Evolutionary conservation across 257 asterid species (phyloP).

Genomic region (Fraxinus excelsior): DNA sequence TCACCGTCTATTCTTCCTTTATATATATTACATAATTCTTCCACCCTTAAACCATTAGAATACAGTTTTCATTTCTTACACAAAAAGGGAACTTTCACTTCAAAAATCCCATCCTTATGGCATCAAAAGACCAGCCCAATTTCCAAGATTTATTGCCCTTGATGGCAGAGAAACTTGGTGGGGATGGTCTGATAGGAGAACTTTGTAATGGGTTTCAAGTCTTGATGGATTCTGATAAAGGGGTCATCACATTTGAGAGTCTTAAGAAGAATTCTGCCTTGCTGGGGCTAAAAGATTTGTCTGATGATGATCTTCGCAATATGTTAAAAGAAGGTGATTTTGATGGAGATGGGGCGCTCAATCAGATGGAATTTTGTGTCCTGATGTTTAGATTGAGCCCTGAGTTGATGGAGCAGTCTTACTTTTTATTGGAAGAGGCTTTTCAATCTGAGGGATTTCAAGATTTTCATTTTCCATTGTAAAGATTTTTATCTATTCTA

Average conservation of each 20-base stretch:
- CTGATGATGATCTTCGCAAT: slow-evolving; percentile 39
- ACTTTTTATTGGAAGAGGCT: slow-evolving; percentile 48
- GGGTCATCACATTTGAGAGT: slow-evolving; percentile 52
- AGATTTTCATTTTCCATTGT: slow-evolving; percentile 31
- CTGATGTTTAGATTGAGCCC: slow-evolving; percentile 63
- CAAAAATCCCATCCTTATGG: slow-evolving; percentile 23
- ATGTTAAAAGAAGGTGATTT: slow-evolving; percentile 56
- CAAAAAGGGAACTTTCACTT: neutral
- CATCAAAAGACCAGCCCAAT: slow-evolving; percentile 31
- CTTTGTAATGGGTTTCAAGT: slow-evolving; percentile 50
- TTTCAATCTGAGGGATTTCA: slow-evolving; percentile 41
- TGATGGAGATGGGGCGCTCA: slow-evolving; percentile 62
- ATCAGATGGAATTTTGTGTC: slow-evolving; percentile 65
- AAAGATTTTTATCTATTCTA: slow-evolving; percentile 6
- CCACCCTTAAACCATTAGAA: slow-evolving; percentile 13
- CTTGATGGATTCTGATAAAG: slow-evolving; percentile 45
- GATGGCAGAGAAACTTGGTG: slow-evolving; percentile 61
- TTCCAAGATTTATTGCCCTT: slow-evolving; percentile 55
- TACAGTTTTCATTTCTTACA: slow-evolving; percentile 4
- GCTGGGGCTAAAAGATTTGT: slow-evolving; percentile 41
- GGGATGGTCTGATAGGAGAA: slow-evolving; percentile 50
- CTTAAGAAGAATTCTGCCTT: slow-evolving; percentile 42
- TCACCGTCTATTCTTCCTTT: slow-evolving; percentile 3
- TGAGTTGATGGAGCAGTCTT: slow-evolving; percentile 56
- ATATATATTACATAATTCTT: slow-evolving; percentile 31